Base-by-base conservation (phyloP, 345 rosid species). In the Citrus glauca region DNA sequence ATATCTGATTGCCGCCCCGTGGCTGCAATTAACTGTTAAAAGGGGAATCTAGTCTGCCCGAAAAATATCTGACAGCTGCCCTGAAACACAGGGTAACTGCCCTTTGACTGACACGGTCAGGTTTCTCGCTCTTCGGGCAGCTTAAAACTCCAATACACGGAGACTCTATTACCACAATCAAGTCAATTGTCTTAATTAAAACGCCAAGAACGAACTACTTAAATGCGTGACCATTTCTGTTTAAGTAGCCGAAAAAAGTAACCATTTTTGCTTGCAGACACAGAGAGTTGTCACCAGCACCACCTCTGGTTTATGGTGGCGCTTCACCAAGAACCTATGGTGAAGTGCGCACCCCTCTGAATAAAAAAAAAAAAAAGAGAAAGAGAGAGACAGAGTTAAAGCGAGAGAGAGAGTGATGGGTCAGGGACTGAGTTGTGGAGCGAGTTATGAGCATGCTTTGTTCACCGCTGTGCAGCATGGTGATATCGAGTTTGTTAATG, bases 341-440 rank as follows among this genome's bases (percentile, higher is more conserved):
- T 84, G 87, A 79, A 77, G 80, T 82, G 79, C 33, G 35, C 75
- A 19, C 42, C 56, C 45, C 57, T 24, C 62, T 70, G 62, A 48
- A 65, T 3, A 14, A 27, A 73, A 14, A 20, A 22, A 25, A 14
- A 2, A 25, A 22, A 24, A 72, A 61, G 50, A 53, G 9, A 60
- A 10, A 37, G 57, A 40, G 0, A 71, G 30, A 16, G 60, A 4
- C 1, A 32, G 5, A 38, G 16, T 35, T 42, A 71, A 40, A 2
- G 37, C 30, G 57, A 35, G 30, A 67, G 45, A 42, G 66, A 27
- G 55, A 50, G 79, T 69, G 76, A 97, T 97, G 99, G 99, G 99
- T 70, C 99, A 97, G 87, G 92, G 95, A 55, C 80, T 93, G 84
- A 94, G 99, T 82, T 97, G 98, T 73, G 87, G 81, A 19, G 81